phyloP scores from a whole-genome alignment of 768 basidiomycete genomes.

The Hypholoma fasciculare region DNA sequence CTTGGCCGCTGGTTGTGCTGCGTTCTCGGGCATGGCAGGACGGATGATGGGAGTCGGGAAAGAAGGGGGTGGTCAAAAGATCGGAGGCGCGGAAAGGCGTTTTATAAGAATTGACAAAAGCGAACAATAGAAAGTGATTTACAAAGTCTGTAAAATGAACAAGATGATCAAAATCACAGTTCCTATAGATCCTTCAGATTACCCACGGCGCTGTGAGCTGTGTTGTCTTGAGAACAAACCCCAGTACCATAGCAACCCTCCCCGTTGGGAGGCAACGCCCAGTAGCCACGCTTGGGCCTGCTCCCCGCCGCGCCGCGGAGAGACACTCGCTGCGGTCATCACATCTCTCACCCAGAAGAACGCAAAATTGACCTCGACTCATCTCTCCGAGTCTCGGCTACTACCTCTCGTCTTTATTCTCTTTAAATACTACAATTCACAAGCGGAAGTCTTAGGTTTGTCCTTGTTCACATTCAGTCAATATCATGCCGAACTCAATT shows the following conservation, averaged over 20 bases:
- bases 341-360: no score
- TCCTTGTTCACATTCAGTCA: no score
- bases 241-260: conserved; percentile 13
- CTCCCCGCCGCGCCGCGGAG: no score
- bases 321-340: no score
- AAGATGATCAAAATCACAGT: conserved; percentile 10
- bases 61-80: conserved; percentile 12
- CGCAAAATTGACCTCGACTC: no score
- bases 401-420: no score
- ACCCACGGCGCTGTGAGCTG: conserved; percentile 9
- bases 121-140: conserved; percentile 24
- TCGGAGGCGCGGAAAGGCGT: conserved; percentile 20
- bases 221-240: conserved; percentile 20
- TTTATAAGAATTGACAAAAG: conserved; percentile 20
- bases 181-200: conserved; percentile 20
- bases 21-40: conserved; percentile 26
- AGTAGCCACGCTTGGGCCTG: neutral
- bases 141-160: conserved; percentile 12
- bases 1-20: conserved; percentile 28
- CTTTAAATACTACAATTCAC: no score
- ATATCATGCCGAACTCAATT: no score
- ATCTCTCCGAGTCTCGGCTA: no score
- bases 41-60: conserved; percentile 15
- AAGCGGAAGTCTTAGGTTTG: no score
- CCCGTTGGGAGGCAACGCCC: conserved; percentile 12